phyloP scores from a whole-genome alignment of 179 eudicot species.

The Drosera spatulata region DNA sequence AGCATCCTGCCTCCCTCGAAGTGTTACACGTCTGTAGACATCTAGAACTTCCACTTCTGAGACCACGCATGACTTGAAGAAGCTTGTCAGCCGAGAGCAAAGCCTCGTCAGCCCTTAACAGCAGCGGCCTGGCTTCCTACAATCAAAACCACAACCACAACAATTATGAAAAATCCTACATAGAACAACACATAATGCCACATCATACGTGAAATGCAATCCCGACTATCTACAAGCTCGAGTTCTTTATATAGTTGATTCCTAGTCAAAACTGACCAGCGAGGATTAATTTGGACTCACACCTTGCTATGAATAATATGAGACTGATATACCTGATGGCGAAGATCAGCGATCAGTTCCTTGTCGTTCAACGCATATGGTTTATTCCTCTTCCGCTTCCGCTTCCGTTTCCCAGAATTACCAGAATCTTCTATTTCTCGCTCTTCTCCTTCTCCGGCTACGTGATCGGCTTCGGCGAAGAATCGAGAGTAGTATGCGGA shows the following conservation, averaged over 20 bases:
- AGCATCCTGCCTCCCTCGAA: conserved; percentile 15
- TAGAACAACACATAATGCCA: conserved; percentile 1
- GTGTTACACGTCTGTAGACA: conserved; percentile 14
- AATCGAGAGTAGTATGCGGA: conserved; percentile 74
- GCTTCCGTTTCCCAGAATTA: conserved; percentile 23
- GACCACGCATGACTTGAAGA: conserved; percentile 28
- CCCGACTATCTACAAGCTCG: too few relatives aligned
- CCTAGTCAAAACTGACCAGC: too few relatives aligned
- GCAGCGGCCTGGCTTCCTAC: conserved; percentile 56
- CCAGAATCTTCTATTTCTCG: conserved; percentile 6
- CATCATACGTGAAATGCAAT: too few relatives aligned
- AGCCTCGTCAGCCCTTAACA: conserved; percentile 63
- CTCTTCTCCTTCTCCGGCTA: conserved; percentile 7
- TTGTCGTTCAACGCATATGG: conserved; percentile 37
- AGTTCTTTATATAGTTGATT: too few relatives aligned
- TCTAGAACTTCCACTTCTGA: conserved; percentile 33
- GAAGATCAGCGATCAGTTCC: conserved; percentile 59
- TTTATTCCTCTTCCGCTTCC: conserved; percentile 29
- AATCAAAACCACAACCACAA: not conserved
- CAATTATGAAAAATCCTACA: not conserved
- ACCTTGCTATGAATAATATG: too few relatives aligned
- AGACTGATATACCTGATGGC: conserved; percentile 91
- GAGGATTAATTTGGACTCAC: too few relatives aligned
- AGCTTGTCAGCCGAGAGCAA: conserved; percentile 40
- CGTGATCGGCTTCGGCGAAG: conserved; percentile 19